A percentile compares a stretch with the other conserved stretches of the same genome.
These are phyloP conservation scores for Cubamyces sp. DNA, from an alignment of 768 basidiomycete genomes.

Conservation along the genomic window DNA sequence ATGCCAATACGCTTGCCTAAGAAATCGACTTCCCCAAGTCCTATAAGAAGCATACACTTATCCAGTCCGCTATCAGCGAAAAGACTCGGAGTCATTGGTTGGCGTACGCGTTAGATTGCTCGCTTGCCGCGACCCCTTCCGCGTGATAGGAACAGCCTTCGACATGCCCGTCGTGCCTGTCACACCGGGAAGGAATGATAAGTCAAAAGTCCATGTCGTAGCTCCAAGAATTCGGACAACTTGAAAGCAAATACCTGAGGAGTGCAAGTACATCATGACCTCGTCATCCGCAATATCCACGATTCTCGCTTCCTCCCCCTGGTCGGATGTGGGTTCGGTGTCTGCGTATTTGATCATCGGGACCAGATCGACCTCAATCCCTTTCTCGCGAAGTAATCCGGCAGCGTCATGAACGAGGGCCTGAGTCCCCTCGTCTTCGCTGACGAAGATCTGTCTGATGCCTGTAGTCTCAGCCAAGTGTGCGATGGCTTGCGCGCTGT, in stretches of 20 bases:
- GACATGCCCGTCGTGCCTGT: constrained; percentile 20
- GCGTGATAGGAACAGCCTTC: constrained; percentile 11
- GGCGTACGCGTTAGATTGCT: constrained; percentile 17
- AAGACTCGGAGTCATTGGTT: no score
- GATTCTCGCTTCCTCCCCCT: no score
- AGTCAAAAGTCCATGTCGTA: not conserved
- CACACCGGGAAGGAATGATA: no score
- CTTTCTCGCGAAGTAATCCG: not conserved
- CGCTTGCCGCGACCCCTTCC: constrained; percentile 10
- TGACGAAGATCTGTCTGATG: not conserved
- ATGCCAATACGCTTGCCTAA: constrained; percentile 18
- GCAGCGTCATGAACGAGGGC: not conserved
- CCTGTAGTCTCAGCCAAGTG: constrained; percentile 27
- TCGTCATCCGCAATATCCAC: not conserved
- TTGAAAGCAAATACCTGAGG: constrained; percentile 4
- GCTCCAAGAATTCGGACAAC: not conserved
- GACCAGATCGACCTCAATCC: not conserved
- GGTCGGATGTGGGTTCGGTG: not conserved
- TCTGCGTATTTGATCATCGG: constrained; percentile 7
- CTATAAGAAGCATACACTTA: not conserved
- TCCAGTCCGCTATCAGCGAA: no score
- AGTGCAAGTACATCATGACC: constrained; percentile 2
- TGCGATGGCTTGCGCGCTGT: constrained; percentile 35
- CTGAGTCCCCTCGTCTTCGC: constrained; percentile 11
- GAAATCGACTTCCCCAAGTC: constrained; percentile 24